A percentile compares a stretch with the other conserved stretches of the same genome.
Conservation (phyloP, 345 rosid genomes). For the Luvunga scandens region DNA sequence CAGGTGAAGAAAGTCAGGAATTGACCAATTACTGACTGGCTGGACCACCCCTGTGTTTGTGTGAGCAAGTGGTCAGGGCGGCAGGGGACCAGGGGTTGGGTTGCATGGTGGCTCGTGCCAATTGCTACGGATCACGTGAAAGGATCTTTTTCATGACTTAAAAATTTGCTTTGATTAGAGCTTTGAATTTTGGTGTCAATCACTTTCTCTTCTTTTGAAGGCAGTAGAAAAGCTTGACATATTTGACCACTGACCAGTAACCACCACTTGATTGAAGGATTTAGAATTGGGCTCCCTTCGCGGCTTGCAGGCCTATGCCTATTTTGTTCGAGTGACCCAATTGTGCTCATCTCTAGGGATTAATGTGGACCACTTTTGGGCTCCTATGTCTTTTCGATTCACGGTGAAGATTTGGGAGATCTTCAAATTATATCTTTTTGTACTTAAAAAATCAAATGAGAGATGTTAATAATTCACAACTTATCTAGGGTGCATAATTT, state of each 20-base stretch:
- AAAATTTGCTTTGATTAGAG: neutral
- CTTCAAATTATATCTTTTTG: neutral
- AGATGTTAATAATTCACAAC: neutral
- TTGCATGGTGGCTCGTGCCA: constrained; percentile 22
- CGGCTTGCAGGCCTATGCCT: neutral
- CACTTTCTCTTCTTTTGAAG: constrained; percentile 48
- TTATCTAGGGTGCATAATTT: neutral
- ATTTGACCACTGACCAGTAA: neutral
- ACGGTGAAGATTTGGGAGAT: neutral
- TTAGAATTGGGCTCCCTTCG: constrained; percentile 11
- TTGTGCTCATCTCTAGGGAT: neutral
- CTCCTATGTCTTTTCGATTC: constrained; percentile 10
- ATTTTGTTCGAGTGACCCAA: neutral
- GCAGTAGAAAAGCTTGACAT: neutral
- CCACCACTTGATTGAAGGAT: neutral
- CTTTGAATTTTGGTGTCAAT: neutral
- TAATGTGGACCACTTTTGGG: constrained; percentile 7
- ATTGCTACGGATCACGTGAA: constrained; percentile 39
- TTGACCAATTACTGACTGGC: neutral
- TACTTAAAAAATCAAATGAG: too few species aligned
- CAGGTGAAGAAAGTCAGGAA: constrained; percentile 3
- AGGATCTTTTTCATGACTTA: constrained; percentile 12
- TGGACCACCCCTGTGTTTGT: neutral
- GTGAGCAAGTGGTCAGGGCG: too few species aligned
- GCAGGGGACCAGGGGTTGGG: neutral